Evolutionary conservation across 805 yeast genomes (phyloP), one percentile per base, ranked within the genome.

Genomic region (Wickerhamomyces pijperi): DNA sequence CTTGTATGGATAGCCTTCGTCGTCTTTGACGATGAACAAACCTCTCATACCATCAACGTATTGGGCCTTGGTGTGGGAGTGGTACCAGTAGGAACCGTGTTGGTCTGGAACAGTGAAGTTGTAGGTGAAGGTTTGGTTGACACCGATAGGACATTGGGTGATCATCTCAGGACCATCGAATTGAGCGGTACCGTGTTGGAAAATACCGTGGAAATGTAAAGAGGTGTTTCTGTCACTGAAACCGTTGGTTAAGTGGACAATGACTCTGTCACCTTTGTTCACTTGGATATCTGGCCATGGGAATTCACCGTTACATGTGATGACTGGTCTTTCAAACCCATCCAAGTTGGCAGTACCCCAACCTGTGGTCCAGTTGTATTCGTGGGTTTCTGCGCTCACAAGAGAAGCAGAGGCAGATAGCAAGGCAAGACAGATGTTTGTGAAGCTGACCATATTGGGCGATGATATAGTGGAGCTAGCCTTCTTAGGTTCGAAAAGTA

Each of bases 41-140:
- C 81, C 92, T 64, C 87, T 72, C 76, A 82, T 72, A 57, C 98
- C 98, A 57, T 92, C 97, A 60, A 92, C 88, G 53, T 87, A 87
- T 62, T 88, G 94, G 50, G 88, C 90, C 18, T 70, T 61, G 28
- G 88, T 76, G 64, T 92, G 98, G 23, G 97, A 85, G 62, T 92
- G 98, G 69, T 90, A 92, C 98, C 98, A 92, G 70, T 69, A 92
- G 16, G 95, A 74, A 53, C 98, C 98, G 42, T 69, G 76, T 63
- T 92, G 96, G 43, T 58, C 60, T 37, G 73, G 74, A 44, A 87
- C 85, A 20, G 95, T 82, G 62, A 92, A 92, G 67, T 90, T 87
- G 69, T 92, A 92, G 46, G 79, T 60, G 62, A 75, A 67, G 16
- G 82, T 71, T 44, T 74, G 72, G 39, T 82, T 82, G 5, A 94